phyloP scores from a whole-genome alignment of 139 green algal genomes.

The Pleodorina starrii region DNA sequence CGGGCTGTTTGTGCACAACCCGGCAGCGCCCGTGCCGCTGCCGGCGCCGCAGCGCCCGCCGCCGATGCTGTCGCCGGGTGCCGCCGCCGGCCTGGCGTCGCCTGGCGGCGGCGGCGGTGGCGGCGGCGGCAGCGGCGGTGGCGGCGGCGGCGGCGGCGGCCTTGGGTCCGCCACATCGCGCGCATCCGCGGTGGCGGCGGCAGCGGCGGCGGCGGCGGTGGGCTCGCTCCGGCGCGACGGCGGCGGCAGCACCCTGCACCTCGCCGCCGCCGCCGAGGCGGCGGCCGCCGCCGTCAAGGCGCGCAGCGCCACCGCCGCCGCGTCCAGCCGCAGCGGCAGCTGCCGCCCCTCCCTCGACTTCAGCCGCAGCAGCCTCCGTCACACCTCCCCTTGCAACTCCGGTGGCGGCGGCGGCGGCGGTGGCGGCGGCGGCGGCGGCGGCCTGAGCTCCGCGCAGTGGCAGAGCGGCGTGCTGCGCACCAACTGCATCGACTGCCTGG shows the following conservation, averaged over 20 bases:
- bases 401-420: background rate
- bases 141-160: background rate
- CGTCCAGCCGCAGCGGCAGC: background rate
- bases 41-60: background rate
- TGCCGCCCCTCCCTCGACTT: background rate
- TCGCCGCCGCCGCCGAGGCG: slow-evolving; percentile 28
- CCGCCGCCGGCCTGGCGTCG: background rate
- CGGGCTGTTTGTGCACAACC: slow-evolving; percentile 61
- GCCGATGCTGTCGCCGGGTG: background rate
- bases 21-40: background rate
- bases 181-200: too few relatives aligned
- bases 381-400: background rate
- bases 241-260: background rate
- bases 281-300: slow-evolving; percentile 14
- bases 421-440: background rate
- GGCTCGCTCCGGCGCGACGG: background rate
- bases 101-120: background rate
- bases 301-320: background rate
- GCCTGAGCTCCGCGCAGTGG: background rate
- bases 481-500: slow-evolving; percentile 99
- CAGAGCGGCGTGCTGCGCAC: slow-evolving; percentile 80
- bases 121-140: background rate
- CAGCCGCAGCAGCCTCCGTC: too few relatives aligned
- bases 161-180: background rate
- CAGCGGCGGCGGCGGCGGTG: background rate